Percentiles rank a stretch among this genome's conserved stretches.
Evolutionary conservation across 2,329 filamentous ascomycete species (phyloP).

Genomic region (Fusarium sp.): DNA sequence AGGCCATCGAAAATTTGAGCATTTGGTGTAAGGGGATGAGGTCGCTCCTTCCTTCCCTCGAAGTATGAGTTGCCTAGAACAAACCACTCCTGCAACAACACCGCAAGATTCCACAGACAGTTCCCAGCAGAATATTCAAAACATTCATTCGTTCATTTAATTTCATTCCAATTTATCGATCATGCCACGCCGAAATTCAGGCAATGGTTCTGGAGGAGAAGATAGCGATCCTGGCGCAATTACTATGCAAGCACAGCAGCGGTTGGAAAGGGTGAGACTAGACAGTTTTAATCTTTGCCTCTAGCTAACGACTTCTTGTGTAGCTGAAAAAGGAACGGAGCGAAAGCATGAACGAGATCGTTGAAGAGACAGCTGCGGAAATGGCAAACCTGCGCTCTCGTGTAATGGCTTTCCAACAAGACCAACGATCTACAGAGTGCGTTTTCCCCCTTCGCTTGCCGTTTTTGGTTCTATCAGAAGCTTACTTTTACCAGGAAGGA

Average conservation of each 20-base stretch:
- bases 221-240: constrained; percentile 38
- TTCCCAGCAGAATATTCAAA: background rate
- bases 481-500: constrained; percentile 27
- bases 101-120: too few species aligned
- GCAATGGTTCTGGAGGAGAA: constrained; percentile 30
- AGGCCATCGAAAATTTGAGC: background rate
- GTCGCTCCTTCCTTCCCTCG: constrained; percentile 18
- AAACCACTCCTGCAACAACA: background rate
- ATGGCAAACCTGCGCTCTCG: constrained; percentile 43
- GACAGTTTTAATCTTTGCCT: background rate
- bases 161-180: background rate
- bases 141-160: background rate
- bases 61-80: background rate
- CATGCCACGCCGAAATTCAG: constrained; percentile 34
- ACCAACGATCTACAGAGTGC: constrained; percentile 43
- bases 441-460: background rate
- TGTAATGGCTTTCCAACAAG: constrained; percentile 35
- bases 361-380: constrained; percentile 39
- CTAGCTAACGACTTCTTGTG: background rate
- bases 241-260: constrained; percentile 45
- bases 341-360: constrained; percentile 39
- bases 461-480: background rate
- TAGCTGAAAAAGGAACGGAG: constrained; percentile 50
- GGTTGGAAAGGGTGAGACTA: constrained; percentile 41
- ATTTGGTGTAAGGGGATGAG: background rate